Base-by-base conservation (phyloP, 1,284 basidiomycete genomes). In the Agroathelia rolfsii region DNA sequence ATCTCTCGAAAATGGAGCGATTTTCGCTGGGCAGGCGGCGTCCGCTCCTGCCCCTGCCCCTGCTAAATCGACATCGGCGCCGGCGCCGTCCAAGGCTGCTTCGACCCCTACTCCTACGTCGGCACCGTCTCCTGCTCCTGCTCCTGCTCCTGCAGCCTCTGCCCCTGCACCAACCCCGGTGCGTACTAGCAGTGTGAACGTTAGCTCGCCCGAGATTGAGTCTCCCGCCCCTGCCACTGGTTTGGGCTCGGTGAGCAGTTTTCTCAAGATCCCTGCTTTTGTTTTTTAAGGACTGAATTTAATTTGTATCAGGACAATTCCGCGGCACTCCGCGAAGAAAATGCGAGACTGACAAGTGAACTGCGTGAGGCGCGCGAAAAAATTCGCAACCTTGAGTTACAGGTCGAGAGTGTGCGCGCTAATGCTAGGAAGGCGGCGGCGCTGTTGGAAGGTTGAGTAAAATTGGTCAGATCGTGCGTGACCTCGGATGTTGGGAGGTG, bases 391-490 rank as follows among this genome's bases (percentile, higher is more conserved):
- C 56, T 90, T 24, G 86, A 90, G 56, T 51, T 88, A 34, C 80
- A 88, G 58, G 70, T 89, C n/a, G 86, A 89, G 56, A 62, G 66
- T 12, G 56, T 83, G 45, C 69, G 69, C 39, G 74, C 76, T n/a
- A 86, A 86, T 48, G 81, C 82, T 32, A 64, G 69, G 45, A 82
- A 72, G 50, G 82, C 81, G n/a, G n/a, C n/a, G n/a, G n/a, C n/a
- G n/a, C n/a, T n/a, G n/a, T n/a, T n/a, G n/a, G n/a, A n/a, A n/a
- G n/a, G n/a, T n/a, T n/a, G n/a, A n/a, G n/a, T n/a, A n/a, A n/a
- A n/a, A n/a, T n/a, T n/a, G n/a, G n/a, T n/a, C n/a, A n/a, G n/a
- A n/a, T n/a, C n/a, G n/a, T n/a, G n/a, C n/a, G n/a, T n/a, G n/a
- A n/a, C n/a, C n/a, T n/a, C n/a, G n/a, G n/a, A n/a, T n/a, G n/a